Evolutionary conservation across 2,329 filamentous ascomycete genomes (phyloP), one percentile per base, ranked within the genome.

Genomic region (Lachnellula cervina): DNA sequence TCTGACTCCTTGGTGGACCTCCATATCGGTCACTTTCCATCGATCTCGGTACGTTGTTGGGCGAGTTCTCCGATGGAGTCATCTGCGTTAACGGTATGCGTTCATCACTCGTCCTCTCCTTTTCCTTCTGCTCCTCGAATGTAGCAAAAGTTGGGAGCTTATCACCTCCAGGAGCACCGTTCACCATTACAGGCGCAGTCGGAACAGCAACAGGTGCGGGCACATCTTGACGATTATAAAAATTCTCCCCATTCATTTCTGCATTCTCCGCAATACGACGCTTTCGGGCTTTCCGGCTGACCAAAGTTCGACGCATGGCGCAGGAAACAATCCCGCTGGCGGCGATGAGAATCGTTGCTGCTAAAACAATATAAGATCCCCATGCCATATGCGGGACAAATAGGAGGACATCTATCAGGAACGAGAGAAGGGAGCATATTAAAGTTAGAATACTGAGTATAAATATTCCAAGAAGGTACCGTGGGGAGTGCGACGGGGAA

Each of bases 231-330:
- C 86, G 80, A 66, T 86, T 88, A 73, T 95, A 97, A 70, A 88
- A 97, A 68, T 92, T 94, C 66, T 94, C 86, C 28, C 93, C 93
- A 70, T 89, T 97, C 92, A 97, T 97, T 70, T 97, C 92, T 7
- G 92, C 90, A 69, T 97, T 96, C 71, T 95, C 89, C 2, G 86
- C 90, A 69, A 97, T 95, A 46, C 90, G 84, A 76, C 87, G 90
- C 79, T 94, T 92, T 59, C 92, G 83, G n/a, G 92, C 89, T 75
- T 97, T 97, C 65, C 93, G 84, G 71, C 89, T 89, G 59, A 97
- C 89, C 55, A 97, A 77, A 2, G 92, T 95, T 58, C 93, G 85
- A 61, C 94, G 88, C 91, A 97, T 97, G 21, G 90, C 91, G 70
- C 92, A 99, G 8, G 91, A 92, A 37, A 97, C 85, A 55, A 99